Evolutionary conservation across 371 early-diverging fungal species (phyloP), one percentile per base, ranked within the genome.

Genomic region (Rhizopus sp.): DNA sequence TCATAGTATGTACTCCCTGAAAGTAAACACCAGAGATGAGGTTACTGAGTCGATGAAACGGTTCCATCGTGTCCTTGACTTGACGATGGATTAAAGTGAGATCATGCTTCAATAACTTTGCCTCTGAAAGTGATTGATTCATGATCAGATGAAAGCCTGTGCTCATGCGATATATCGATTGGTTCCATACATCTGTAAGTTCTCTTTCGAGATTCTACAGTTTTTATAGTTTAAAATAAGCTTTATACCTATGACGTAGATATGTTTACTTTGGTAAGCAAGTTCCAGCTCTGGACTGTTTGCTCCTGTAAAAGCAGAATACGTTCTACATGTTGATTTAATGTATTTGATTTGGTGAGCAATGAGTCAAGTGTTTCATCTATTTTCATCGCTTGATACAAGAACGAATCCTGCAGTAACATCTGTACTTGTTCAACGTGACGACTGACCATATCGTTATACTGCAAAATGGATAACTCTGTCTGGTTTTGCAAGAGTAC

Each of bases 401-500:
- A n/a, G n/a, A 41, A 15, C n/a, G 15, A n/a, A 10, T 41, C 41
- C 10, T 41, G 6, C n/a, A 62, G 31, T 16, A 53, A 53, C 9
- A 3, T 39, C 10, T 42, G n/a, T 38, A 57, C 5, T n/a, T 41
- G 9, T 3, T 57, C 31, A 1, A 47, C 30, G 30, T 57, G 53
- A n/a, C 15, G 5, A 15, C 40, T n/a, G 5, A 53, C 8, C n/a
- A 57, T 3, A 3, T 48, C 33, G 1, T 53, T 30, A 17, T 63
- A 58, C 5, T 45, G 38, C 15, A 12, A 0, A 1, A 63, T 42
- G 3, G 44, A 31, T 2, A 12, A 5, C 8, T 64, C 42, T 5
- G 60, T 40, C 17, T 52, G 42, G 16, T 64, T 31, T 42, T 60
- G 52, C 10, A 64, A 7, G 5, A 41, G 10, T 0, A 56, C 44